phyloP scores from a whole-genome alignment of 129 eudicot genomes.

The Apium graveolens region DNA sequence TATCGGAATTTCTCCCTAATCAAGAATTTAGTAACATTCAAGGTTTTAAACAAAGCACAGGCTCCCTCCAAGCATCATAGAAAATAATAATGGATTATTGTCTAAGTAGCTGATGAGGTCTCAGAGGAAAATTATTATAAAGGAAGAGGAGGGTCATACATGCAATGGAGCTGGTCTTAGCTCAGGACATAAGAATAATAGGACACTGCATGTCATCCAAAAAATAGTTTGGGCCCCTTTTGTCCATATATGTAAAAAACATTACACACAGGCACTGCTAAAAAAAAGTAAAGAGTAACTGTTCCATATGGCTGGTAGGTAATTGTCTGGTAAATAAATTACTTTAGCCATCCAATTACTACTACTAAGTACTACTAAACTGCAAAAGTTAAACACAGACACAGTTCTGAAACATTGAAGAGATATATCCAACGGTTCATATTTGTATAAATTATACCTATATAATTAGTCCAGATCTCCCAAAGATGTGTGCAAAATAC shows the following conservation, averaged over 20 bases:
- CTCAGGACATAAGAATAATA: constrained; percentile 3
- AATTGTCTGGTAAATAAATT: background rate
- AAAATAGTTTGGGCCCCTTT: background rate
- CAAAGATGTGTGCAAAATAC: no score
- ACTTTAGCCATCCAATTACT: background rate
- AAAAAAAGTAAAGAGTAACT: background rate
- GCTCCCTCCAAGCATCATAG: background rate
- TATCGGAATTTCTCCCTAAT: background rate
- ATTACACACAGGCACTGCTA: background rate
- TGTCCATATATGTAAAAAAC: background rate
- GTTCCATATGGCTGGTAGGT: background rate
- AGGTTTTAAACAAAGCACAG: background rate
- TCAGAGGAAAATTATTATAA: background rate
- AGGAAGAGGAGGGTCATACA: background rate
- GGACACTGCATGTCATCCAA: background rate
- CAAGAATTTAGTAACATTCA: background rate
- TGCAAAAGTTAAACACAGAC: no score
- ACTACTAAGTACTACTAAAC: no score
- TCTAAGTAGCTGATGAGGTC: background rate
- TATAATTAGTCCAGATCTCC: no score
- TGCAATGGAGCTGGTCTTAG: background rate
- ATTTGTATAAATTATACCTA: no score
- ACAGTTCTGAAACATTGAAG: no score
- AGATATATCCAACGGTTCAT: no score
- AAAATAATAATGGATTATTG: background rate